A percentile compares a stretch with the other conserved stretches of the same genome.
Evolutionary conservation across 768 basidiomycete genomes (phyloP).

Genomic region (Sutorius australiensis): DNA sequence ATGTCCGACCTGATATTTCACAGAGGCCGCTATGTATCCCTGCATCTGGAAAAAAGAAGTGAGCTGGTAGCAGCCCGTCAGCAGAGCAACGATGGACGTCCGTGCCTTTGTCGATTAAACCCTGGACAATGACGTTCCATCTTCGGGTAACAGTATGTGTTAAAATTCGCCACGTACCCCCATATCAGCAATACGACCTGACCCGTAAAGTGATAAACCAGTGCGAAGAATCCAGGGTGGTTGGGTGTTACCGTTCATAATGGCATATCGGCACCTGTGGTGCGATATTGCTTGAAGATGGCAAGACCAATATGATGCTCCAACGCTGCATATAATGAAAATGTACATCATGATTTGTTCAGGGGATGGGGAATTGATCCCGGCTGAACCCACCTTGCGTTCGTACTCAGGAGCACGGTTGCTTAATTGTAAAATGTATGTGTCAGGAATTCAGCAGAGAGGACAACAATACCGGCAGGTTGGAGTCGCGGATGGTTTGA

Average conservation of each 20-base stretch:
- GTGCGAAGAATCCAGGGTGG: neutral
- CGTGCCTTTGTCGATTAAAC: neutral
- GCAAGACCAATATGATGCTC: constrained; percentile 31
- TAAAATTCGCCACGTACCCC: constrained; percentile 24
- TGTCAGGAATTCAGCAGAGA: neutral
- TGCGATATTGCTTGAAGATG: constrained; percentile 33
- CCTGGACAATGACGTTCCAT: neutral
- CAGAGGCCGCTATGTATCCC: too few relatives aligned
- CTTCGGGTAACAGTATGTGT: neutral
- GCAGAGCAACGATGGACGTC: too few relatives aligned
- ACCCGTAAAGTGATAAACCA: constrained; percentile 17
- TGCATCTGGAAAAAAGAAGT: too few relatives aligned
- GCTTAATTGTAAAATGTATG: constrained; percentile 14
- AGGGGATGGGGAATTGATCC: constrained; percentile 8
- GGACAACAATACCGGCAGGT: constrained; percentile 21
- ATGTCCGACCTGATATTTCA: too few relatives aligned
- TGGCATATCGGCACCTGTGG: constrained; percentile 30
- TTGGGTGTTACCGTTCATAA: constrained; percentile 22
- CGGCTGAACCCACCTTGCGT: neutral
- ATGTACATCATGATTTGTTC: constrained; percentile 26
- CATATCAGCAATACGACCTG: constrained; percentile 37
- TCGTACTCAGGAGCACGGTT: constrained; percentile 26
- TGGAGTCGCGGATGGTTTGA: constrained; percentile 30
- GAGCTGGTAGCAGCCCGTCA: too few relatives aligned
- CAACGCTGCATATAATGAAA: constrained; percentile 28